phyloP scores from a whole-genome alignment of 2,329 filamentous ascomycete genomes.

The Diaporthe velutina region DNA sequence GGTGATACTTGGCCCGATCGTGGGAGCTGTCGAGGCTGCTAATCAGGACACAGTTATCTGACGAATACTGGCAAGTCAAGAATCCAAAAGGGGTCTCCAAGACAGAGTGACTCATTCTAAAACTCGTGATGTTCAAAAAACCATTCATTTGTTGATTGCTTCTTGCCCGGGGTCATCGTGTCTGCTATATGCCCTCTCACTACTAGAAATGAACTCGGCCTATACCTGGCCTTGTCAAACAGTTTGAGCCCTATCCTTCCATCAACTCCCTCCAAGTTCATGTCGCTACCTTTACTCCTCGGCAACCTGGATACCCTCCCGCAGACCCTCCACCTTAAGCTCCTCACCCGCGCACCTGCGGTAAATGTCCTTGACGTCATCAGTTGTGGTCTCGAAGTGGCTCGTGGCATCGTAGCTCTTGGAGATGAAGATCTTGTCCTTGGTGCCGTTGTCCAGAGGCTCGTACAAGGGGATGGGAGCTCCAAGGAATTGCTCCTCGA shows the following conservation, averaged over 20 bases:
- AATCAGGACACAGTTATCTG: background rate
- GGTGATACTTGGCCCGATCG: background rate
- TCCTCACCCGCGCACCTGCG: constrained; percentile 85
- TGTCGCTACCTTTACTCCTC: constrained; percentile 67
- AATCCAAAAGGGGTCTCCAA: background rate
- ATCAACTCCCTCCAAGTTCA: background rate
- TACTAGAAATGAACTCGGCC: constrained; percentile 16
- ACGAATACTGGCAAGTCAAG: background rate
- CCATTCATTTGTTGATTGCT: constrained; percentile 28
- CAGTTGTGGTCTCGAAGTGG: constrained; percentile 93
- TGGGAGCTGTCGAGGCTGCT: background rate
- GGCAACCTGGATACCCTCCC: constrained; percentile 81
- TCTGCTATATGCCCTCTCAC: constrained; percentile 8
- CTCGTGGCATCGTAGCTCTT: constrained; percentile 99
- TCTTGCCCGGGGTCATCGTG: background rate
- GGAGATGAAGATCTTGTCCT: constrained; percentile 95
- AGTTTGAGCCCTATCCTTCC: constrained; percentile 6
- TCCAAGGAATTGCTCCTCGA: constrained; percentile 97
- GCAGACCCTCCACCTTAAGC: constrained; percentile 87
- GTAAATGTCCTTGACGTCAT: constrained; percentile 97
- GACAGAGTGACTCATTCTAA: background rate
- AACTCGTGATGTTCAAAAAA: constrained; percentile 10
- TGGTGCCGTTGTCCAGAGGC: constrained; percentile 83
- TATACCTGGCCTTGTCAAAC: constrained; percentile 19
- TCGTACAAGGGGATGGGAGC: constrained; percentile 94